Percentiles rank a stretch among this genome's conserved stretches.
Conservation (phyloP, 148 eudicot genomes). For the Spergularia bocconei region DNA sequence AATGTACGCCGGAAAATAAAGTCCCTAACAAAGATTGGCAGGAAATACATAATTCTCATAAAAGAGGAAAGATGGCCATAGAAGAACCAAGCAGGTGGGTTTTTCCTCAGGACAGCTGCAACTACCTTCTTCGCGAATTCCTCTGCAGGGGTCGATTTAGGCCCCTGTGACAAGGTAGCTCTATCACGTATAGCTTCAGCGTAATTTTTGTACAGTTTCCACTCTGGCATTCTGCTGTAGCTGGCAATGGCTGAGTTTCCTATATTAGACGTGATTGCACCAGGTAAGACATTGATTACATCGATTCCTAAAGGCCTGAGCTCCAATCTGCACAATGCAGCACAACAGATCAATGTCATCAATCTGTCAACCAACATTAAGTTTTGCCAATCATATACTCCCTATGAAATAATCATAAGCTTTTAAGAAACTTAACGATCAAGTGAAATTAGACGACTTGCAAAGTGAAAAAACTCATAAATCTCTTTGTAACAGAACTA, state of each 20-base stretch:
- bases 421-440: too few relatives aligned
- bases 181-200: conserved; percentile 61
- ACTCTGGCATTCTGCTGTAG: conserved; percentile 59
- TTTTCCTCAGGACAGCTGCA: conserved; percentile 49
- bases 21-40: conserved; percentile 66
- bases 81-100: conserved; percentile 76
- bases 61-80: conserved; percentile 55
- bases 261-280: conserved; percentile 67
- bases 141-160: conserved; percentile 63
- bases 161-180: conserved; percentile 55
- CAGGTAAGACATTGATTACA: conserved; percentile 74
- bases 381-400: too few relatives aligned
- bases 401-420: too few relatives aligned
- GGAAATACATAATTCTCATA: conserved; percentile 52
- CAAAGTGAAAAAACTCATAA: too few relatives aligned
- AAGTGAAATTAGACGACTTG: too few relatives aligned
- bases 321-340: conserved; percentile 56
- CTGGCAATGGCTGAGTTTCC: conserved; percentile 55
- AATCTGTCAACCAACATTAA: background rate
- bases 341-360: background rate
- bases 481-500: too few relatives aligned
- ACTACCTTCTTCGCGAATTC: conserved; percentile 82
- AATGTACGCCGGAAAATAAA: conserved; percentile 44
- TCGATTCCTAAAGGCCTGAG: conserved; percentile 70
- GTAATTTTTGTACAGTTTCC: conserved; percentile 75